Base-by-base conservation (phyloP, 2,329 filamentous ascomycete genomes). In the Myriosclerotinia duriaeana region DNA sequence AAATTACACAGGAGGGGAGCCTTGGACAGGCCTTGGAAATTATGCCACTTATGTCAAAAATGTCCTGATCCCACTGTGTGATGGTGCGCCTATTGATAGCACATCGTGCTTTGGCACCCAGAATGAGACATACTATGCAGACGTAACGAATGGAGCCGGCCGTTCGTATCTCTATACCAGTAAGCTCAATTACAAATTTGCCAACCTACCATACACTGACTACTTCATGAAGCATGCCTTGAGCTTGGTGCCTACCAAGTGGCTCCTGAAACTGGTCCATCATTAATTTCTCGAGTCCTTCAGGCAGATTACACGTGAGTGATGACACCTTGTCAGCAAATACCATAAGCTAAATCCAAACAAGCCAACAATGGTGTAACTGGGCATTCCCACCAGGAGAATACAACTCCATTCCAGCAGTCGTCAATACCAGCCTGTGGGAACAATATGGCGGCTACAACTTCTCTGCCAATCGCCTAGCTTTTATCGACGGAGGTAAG, bases 11-110 rank as follows among this genome's bases (percentile, higher is more conserved):
- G 71, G 78, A 40, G 82, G 82, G 20, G 77, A 81, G 65, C 73
- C 81, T 1, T 85, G 83, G 83, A 78, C 77, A 4, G 80, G 81
- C 17, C 75, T 85, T 1, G 83, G 83, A 22, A 80, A 79, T 63
- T 85, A 84, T 69, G 81, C 82, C 7, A 78, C 80, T 67, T 85
- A 85, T 67, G 74, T 85, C 55, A 82, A 83, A 72, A 76, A 77
- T 3, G 75, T 78, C 15, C 75, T 83, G 14, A 72, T 83, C 3
- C 78, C 80, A 0, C 73, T 78, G 0, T 84, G 82, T 66, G 69
- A 73, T 20, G 77, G 74, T 17, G 80, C 78, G 12, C 75, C 79
- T 48, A 76, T 78, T 55, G 77, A 80, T 69, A 80, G 77, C 66
- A 76, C 76, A 12, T 75, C 78, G 15, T 85, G 83, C 69, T 85